phyloP scores from a whole-genome alignment of 1,284 basidiomycete species.

The Austropuccinia psidii region DNA sequence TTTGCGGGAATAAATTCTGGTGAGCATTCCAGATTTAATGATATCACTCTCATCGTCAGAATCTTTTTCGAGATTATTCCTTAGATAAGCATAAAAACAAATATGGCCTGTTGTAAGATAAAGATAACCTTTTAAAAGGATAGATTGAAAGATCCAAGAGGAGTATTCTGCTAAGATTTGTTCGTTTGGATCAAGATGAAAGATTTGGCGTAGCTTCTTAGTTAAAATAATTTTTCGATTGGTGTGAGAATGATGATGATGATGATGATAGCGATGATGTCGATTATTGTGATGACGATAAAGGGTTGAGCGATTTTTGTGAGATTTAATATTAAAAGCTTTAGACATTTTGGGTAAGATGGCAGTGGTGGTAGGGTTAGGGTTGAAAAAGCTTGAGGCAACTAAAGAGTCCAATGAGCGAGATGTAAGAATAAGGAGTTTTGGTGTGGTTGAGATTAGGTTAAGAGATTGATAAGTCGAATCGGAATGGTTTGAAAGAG shows the following conservation, averaged over 20 bases:
- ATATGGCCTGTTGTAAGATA: constrained; percentile 84
- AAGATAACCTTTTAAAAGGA: constrained; percentile 85
- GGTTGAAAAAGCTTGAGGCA: not conserved
- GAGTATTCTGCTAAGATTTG: constrained; percentile 41
- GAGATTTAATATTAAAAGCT: not conserved
- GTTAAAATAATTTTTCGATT: not conserved
- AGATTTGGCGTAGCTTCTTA: not conserved
- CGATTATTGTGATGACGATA: not conserved
- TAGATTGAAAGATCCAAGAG: constrained; percentile 45
- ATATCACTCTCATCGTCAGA: constrained; percentile 61
- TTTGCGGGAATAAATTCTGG: constrained; percentile 59
- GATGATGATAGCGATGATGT: not conserved
- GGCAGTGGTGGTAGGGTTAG: not conserved
- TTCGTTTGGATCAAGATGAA: constrained; percentile 25
- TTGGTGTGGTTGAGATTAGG: too few relatives aligned
- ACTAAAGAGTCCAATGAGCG: too few relatives aligned
- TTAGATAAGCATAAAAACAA: constrained; percentile 92
- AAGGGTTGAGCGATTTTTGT: not conserved
- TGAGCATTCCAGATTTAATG: constrained; percentile 73
- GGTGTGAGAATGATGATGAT: not conserved
- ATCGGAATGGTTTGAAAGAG: too few relatives aligned
- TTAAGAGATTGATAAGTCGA: too few relatives aligned
- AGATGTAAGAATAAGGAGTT: too few relatives aligned
- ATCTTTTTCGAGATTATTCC: not conserved
- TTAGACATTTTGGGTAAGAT: not conserved